Conservation (phyloP, 768 basidiomycete genomes). For the Mycena floridula region DNA sequence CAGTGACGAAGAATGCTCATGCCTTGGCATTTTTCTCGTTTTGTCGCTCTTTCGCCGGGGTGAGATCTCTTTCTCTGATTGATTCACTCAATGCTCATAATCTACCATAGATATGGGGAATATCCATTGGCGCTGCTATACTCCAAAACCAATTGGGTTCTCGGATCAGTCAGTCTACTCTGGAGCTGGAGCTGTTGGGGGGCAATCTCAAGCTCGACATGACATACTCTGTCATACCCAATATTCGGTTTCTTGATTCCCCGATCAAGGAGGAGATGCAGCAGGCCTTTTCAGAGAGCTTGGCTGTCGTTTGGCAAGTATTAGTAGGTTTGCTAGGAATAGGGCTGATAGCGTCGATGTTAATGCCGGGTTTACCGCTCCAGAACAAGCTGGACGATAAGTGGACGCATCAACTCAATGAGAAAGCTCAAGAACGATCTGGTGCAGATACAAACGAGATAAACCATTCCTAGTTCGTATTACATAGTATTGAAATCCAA, state of each 20-base stretch:
- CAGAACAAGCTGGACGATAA: neutral
- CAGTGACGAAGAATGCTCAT: conserved; percentile 30
- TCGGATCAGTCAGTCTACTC: conserved; percentile 12
- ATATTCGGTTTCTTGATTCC: conserved; percentile 27
- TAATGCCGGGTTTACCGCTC: neutral
- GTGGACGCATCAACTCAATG: no score
- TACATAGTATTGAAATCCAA: no score
- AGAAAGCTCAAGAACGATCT: no score
- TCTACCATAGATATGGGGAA: conserved; percentile 34
- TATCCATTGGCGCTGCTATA: conserved; percentile 42
- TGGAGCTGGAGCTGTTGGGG: no score
- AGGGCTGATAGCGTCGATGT: conserved; percentile 17
- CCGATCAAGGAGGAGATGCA: conserved; percentile 24
- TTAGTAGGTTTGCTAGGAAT: conserved; percentile 28
- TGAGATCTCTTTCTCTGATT: conserved; percentile 24
- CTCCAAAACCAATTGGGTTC: conserved; percentile 43
- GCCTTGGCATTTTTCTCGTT: conserved; percentile 40
- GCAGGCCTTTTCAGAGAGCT: conserved; percentile 30
- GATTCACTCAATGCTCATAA: no score
- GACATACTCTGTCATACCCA: conserved; percentile 37
- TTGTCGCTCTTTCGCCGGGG: conserved; percentile 32
- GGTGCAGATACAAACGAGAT: no score
- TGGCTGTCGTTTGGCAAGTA: conserved; percentile 31
- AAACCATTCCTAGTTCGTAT: no score
- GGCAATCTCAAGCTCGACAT: conserved; percentile 22